Base-by-base conservation (phyloP, 306 rosid species). In the Sindora glabra region DNA sequence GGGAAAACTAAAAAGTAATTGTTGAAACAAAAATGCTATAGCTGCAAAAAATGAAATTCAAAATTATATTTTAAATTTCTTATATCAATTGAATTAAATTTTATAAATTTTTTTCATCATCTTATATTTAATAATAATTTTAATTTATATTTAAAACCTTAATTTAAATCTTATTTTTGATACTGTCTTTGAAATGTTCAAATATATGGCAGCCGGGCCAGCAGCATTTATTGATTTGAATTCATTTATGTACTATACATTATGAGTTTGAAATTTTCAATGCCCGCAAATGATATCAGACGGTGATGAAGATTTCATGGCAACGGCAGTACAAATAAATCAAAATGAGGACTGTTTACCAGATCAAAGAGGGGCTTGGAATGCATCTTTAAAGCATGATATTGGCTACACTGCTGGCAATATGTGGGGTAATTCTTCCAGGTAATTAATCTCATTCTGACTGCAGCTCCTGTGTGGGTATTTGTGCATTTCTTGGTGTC, bases 251-350 rank as follows among this genome's bases (percentile, higher is more conserved):
- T 26, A 10, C 9, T 0, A 25, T 10, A 37, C 46, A 14, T 3
- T 47, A 11, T 39, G 19, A 24, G 41, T 58, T 29, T 46, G 27
- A 37, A 62, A 33, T 26, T 62, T 15, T 50, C 65, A 7, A 60
- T 48, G 33, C 12, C 21, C 57, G 10, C n/a, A 11, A 38, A 30
- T 59, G 41, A 33, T 44, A 67, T 65, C 71, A 84, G 95, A 90
- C 72, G 97, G 83, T 52, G 97, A 86, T 63, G 97, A 84, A 66
- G 89, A 84, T 72, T 77, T 78, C 71, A 68, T 78, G 77, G 67
- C 82, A 57, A 60, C 80, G 59, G 58, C 85, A 65, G 64, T 76
- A 52, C 56, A 76, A 23, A 46, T 37, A 30, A 52, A 56, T 69
- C 87, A 77, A 51, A 80, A 73, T 61, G 75, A 73, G 26, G 74